Evolutionary conservation across 805 yeast species (phyloP).

Genomic region (Kuraishia hungarica): DNA sequence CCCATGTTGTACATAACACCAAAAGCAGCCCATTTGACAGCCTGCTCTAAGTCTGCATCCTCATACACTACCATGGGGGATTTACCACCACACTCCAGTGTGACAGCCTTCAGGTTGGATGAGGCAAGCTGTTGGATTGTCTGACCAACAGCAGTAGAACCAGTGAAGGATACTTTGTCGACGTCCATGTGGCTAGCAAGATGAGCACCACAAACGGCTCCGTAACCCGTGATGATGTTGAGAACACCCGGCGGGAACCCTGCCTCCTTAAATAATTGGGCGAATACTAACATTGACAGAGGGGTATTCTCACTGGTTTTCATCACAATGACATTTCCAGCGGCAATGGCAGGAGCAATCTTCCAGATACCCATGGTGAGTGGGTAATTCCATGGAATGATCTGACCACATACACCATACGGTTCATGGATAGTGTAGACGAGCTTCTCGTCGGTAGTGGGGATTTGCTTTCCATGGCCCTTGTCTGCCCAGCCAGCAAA

Average conservation of each 20-base stretch:
- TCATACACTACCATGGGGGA: constrained; percentile 55
- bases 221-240: constrained; percentile 64
- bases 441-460: constrained; percentile 34
- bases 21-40: constrained; percentile 58
- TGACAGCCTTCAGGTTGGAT: constrained; percentile 50
- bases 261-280: constrained; percentile 47
- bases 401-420: constrained; percentile 59
- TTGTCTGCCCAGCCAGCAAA: constrained; percentile 61
- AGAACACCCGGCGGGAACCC: constrained; percentile 76
- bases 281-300: constrained; percentile 54
- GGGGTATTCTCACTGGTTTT: constrained; percentile 76
- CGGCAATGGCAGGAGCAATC: constrained; percentile 74
- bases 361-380: constrained; percentile 73
- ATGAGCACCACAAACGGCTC: constrained; percentile 60
- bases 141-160: constrained; percentile 61
- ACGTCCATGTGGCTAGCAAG: constrained; percentile 52
- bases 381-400: constrained; percentile 71
- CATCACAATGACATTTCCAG: constrained; percentile 66
- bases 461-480: constrained; percentile 33
- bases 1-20: constrained; percentile 62
- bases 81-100: constrained; percentile 69
- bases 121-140: constrained; percentile 57
- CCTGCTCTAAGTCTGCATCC: constrained; percentile 58
- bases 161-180: constrained; percentile 57
- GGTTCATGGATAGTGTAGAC: constrained; percentile 69